Evolutionary conservation across 257 asterid genomes (phyloP), one percentile per base, ranked within the genome.

Genomic region (Perilla frutescens): DNA sequence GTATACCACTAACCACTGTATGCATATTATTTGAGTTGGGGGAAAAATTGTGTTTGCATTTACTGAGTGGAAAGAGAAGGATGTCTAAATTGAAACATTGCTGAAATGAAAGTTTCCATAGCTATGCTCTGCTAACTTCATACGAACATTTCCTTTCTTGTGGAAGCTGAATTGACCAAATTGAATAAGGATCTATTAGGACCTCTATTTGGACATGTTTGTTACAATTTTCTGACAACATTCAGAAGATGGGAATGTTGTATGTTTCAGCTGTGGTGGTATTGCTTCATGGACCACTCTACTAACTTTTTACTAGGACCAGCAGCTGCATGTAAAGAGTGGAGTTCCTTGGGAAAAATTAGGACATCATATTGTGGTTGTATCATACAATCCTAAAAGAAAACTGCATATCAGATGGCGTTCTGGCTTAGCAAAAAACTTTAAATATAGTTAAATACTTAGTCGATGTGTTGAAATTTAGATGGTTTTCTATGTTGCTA

Each of bases 281-380:
- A 34, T 15, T 61, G 55, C 70, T 26, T 31, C 45, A 5, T 62
- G 61, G 62, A 7, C 40, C 36, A 44, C 10, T 48, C 11, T 6
- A 12, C 5, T 4, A 32, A 12, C 61, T 32, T 66, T 32, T 48
- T 66, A 20, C 34, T 66, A 48, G 72, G 63, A 75, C 67, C 50
- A 76, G 15, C 49, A 37, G 31, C 66, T 15, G 37, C n/a, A 34
- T 12, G 34, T 61, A 15, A 32, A 64, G 20, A n/a, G 6, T 58
- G 58, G 56, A 8, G 41, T 62, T 55, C 15, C 40, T 9, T 1
- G 20, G 66, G 66, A 50, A 49, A 43, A 57, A 62, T 14, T 60
- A 15, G 29, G 68, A 37, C 43, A 44, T 34, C 6, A 4, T 59
- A 67, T 55, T 20, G 37, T 13, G 44, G 10, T 53, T 58, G 37